Evolutionary conservation across 2,329 filamentous ascomycete species (phyloP), one percentile per base, ranked within the genome.

Genomic region (Whalleya microplaca): DNA sequence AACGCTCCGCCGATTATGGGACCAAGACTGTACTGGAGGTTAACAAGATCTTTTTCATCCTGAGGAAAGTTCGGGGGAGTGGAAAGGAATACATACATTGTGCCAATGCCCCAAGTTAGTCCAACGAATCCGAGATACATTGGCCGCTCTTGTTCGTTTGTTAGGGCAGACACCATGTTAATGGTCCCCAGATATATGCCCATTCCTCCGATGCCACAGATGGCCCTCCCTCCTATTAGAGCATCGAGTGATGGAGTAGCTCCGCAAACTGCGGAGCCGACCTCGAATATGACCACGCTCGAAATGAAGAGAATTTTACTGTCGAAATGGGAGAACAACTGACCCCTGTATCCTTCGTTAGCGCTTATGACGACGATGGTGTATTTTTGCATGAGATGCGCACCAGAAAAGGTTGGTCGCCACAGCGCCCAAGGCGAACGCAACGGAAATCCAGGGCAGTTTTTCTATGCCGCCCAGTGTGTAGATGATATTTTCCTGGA

Each of bases 1-100:
- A 78, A 78, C 0, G 71, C 73, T 20, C 76, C 76, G 8, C 76
- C 76, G 44, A 78, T 65, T 12, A 77, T 68, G 2, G 74, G 75
- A 1, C 75, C 76, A 8, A 77, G 60, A 10, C n/a, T 37, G 32
- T 14, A 3, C 32, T 14, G 14, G 9, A 14, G 32, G 32, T 16
- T 7, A 37, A 12, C 8, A 16, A 16, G 14, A 12, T 5, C 8
- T 37, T 37, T 12, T 14, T 37, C 8, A n/a, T 37, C 4, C 10
- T 3, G 32, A 5, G 3, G 32, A 16, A 14, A 3, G 9, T 3
- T 37, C 10, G 3, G 32, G 32, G 3, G 32, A 37, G 32, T 5
- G 12, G 10, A 37, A 37, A 16, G 32, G 7, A 12, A 37, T 37
- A 37, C 32, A 37, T 16, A 37, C 32, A 50, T 41, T 2, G 27